Evolutionary conservation across 2,329 filamentous ascomycete genomes (phyloP).

Genomic region (Fusarium tuaranense): DNA sequence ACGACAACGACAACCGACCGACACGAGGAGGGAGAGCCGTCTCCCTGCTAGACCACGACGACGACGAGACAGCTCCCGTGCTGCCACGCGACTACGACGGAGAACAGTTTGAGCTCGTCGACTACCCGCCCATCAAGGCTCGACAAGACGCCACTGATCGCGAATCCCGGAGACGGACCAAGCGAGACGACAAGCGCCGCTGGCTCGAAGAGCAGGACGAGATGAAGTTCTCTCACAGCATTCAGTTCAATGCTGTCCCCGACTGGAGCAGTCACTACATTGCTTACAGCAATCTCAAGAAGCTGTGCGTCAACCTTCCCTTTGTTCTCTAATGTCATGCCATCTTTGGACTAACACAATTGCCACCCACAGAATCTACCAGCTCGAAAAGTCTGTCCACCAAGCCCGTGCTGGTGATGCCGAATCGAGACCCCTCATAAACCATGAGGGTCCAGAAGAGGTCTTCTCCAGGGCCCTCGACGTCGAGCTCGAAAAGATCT

Average conservation of each 20-base stretch:
- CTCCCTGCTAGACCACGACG: slow-evolving; percentile 18
- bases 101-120: slow-evolving; percentile 56
- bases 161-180: slow-evolving; percentile 53
- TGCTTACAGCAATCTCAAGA: slow-evolving; percentile 98
- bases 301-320: slow-evolving; percentile 75
- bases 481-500: slow-evolving; percentile 93
- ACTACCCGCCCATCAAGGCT: slow-evolving; percentile 51
- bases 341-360: slow-evolving; percentile 14
- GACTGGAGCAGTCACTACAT: slow-evolving; percentile 99
- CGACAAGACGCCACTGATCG: slow-evolving; percentile 47
- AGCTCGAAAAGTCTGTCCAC: slow-evolving; percentile 87
- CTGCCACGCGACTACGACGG: slow-evolving; percentile 4
- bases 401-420: slow-evolving; percentile 74
- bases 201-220: slow-evolving; percentile 81
- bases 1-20: slow-evolving; percentile 39
- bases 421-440: slow-evolving; percentile 87
- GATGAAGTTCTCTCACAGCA: slow-evolving; percentile 99
- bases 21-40: slow-evolving; percentile 53
- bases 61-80: background rate
- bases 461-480: slow-evolving; percentile 87
- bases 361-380: slow-evolving; percentile 80
- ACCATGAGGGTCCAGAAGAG: slow-evolving; percentile 79
- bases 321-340: background rate
- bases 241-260: slow-evolving; percentile 99
- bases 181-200: slow-evolving; percentile 72